Evolutionary conservation across 768 basidiomycete genomes (phyloP), one percentile per base, ranked within the genome.

Genomic region (Podaxis carcinomalis): DNA sequence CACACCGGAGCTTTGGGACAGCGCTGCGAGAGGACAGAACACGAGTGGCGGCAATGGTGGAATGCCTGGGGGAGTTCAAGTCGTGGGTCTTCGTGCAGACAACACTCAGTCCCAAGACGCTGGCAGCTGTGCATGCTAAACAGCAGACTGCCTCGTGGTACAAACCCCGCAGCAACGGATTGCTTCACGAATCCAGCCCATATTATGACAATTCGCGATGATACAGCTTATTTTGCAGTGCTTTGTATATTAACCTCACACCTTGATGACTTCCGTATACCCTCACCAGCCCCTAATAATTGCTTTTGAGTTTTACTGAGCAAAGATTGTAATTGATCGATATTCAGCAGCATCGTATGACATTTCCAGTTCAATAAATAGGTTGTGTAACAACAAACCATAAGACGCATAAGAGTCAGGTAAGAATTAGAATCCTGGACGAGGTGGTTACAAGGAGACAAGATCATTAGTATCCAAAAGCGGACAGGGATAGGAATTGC

Each of bases 1-100:
- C 39, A 92, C 90, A 0, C 91, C 92, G 0, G 88, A 87, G 70
- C 74, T 95, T 51, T 94, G 92, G 92, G 81, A 83, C 25, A 56
- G 72, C 65, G 35, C 68, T 66, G 59, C 66, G 9, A 63, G n/a
- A 65, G 65, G 63, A 1, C 74, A 75, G 19, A 72, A 49, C 19
- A 80, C 80, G 2, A 70, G 73, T 51, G 69, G 72, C 42, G 80
- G 80, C 2, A 69, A 74, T 14, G 79, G 80, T 16, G 80, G 80
- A n/a, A 72, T 82, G 65, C 80, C 80, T 5, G 80, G 80, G 5
- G 80, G 80, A 44, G 79, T 80, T 3, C 80, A 82, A 63, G 68
- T 80, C 16, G 74, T 82, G 40, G 79, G 77, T 1, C 69, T 70
- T 47, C 51, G 66, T 16, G 68, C 71, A 14, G 74, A 76, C 13